phyloP scores from a whole-genome alignment of 2,329 filamentous ascomycete genomes.

The Aaosphaeria pasadenensis region DNA sequence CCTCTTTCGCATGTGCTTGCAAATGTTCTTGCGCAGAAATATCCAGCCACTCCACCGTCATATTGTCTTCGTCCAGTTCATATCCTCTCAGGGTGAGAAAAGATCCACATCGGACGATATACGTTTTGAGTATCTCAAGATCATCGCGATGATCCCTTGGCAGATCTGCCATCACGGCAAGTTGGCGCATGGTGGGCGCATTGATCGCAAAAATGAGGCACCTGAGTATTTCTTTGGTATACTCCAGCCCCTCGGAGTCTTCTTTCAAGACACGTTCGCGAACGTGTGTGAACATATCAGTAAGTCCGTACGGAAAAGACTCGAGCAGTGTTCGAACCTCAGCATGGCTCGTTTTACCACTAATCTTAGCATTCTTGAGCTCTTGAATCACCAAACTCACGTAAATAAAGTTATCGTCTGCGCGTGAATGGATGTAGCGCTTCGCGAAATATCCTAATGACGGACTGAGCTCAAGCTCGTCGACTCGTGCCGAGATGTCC shows the following conservation, averaged over 20 bases:
- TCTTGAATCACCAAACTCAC: conserved; percentile 20
- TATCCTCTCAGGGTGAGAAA: conserved; percentile 14
- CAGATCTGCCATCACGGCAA: conserved; percentile 19
- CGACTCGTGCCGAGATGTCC: conserved; percentile 14
- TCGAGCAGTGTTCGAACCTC: conserved; percentile 17
- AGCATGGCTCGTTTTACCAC: conserved; percentile 9
- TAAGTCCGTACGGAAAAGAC: conserved; percentile 20
- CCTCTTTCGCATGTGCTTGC: conserved; percentile 14
- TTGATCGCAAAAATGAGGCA: conserved; percentile 14
- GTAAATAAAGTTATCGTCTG: conserved; percentile 20
- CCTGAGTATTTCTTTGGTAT: conserved; percentile 22
- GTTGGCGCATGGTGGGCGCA: conserved; percentile 18
- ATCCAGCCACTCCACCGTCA: conserved; percentile 21
- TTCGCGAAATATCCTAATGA: conserved; percentile 21
- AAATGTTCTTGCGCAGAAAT: conserved; percentile 17
- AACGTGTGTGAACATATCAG: conserved; percentile 21
- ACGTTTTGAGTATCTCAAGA: conserved; percentile 11
- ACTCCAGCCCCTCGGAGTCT: conserved; percentile 13
- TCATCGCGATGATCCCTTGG: conserved; percentile 12
- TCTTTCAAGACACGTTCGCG: conserved; percentile 15
- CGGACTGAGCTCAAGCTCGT: conserved; percentile 11
- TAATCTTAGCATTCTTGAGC: conserved; percentile 14
- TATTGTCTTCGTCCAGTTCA: conserved; percentile 7
- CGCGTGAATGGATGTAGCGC: conserved; percentile 16
- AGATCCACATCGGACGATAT: conserved; percentile 18